Evolutionary conservation across 2,329 filamentous ascomycete genomes (phyloP).

Genomic region (Ceratocystis diversiconidia): DNA sequence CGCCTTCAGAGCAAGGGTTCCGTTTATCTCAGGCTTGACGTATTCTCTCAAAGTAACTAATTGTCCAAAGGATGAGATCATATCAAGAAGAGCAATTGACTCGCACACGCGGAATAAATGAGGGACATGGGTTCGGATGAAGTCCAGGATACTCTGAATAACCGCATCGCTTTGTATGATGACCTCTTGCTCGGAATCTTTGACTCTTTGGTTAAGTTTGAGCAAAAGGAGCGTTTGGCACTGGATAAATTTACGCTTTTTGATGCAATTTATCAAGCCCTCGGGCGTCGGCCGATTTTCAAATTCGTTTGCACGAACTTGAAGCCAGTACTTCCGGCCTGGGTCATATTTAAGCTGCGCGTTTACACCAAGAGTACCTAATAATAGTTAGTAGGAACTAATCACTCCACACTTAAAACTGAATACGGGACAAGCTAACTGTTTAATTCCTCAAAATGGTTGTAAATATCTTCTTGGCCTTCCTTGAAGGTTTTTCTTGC

Average conservation of each 20-base stretch:
- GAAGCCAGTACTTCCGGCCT: constrained; percentile 66
- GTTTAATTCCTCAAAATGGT: constrained; percentile 53
- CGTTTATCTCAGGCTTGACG: constrained; percentile 52
- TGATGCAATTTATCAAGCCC: constrained; percentile 62
- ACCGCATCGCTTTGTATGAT: constrained; percentile 68
- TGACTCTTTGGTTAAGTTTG: constrained; percentile 65
- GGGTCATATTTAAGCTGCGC: constrained; percentile 63
- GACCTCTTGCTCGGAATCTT: constrained; percentile 70
- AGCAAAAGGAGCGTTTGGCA: constrained; percentile 77
- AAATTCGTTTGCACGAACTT: constrained; percentile 47
- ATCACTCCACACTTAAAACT: background rate
- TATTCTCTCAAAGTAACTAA: constrained; percentile 48
- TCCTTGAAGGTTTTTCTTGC: constrained; percentile 84
- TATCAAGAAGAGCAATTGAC: constrained; percentile 73
- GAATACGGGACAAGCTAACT: constrained; percentile 29
- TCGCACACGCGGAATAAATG: constrained; percentile 74
- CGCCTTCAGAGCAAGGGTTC: constrained; percentile 55
- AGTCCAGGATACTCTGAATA: constrained; percentile 54
- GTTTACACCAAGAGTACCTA: constrained; percentile 42
- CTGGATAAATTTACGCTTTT: constrained; percentile 62
- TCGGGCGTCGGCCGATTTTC: constrained; percentile 46
- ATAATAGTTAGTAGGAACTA: background rate
- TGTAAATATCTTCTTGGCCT: constrained; percentile 60
- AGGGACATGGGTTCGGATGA: constrained; percentile 58
- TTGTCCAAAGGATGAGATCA: constrained; percentile 65